Evolutionary conservation across 78 protist species (phyloP), one percentile per base, ranked within the genome.

Genomic region (Guillardia theta): DNA sequence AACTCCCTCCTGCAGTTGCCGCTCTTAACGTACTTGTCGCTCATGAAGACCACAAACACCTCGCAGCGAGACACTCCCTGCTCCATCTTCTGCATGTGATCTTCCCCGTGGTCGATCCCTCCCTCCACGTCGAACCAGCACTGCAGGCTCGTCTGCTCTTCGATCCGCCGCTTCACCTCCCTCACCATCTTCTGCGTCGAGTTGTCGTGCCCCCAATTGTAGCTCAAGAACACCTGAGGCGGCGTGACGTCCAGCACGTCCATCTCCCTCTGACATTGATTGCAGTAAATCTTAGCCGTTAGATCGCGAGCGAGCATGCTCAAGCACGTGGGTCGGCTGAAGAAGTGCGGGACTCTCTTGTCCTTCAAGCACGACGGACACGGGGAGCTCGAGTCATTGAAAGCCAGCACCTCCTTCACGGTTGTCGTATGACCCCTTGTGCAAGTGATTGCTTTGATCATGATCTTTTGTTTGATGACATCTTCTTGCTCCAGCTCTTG

Each of bases 61-160:
- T 58, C 39, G 70, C 21, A 30, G 27, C 39, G 70, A 24, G 70
- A 58, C 39, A 70, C 36, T 36, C 83, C 83, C 83, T 70, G 46
- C 83, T 70, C 83, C 83, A 70, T 70, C 22, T 70, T 43, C 36
- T 70, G 36, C 15, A 22, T 70, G 21, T 22, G 22, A 50, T 43
- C 48, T n/a, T 78, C 53, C 48, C 90, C 90, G 6, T 45, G 53
- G 12, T 48, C 90, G 53, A 78, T 78, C n/a, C 90, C 90, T 78
- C 90, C 90, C 18, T 30, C 90, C 18, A 78, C 90, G 48, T 78
- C 90, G 48, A 78, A 78, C 90, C 90, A 78, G 48, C 90, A 78
- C 41, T 44, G 53, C 46, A 70, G 46, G 41, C 22, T 43, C 27
- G 22, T 43, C 45, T 33, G 46, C 21, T 24, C 46, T 6, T 70